These are phyloP conservation scores for Monosporascus sp. DNA, from an alignment of 2,329 filamentous ascomycete species.

Conservation along the genomic window DNA sequence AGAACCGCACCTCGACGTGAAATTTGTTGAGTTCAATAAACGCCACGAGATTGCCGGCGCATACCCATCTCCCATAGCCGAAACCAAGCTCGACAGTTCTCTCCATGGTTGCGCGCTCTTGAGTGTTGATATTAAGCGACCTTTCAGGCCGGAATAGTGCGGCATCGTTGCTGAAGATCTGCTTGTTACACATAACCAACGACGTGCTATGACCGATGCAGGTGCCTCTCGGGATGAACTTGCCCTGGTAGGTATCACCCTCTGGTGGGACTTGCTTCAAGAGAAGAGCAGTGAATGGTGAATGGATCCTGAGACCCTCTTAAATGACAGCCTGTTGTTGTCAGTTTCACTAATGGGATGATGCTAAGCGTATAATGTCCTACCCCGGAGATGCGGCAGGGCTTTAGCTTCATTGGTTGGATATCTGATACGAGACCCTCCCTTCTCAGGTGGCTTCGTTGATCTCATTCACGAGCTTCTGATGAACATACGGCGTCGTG, in stretches of 20 bases:
- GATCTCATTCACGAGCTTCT: conserved; percentile 38
- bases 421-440: conserved; percentile 22
- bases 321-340: conserved; percentile 26
- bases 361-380: neutral
- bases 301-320: conserved; percentile 30
- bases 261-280: conserved; percentile 19
- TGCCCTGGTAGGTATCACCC: conserved; percentile 22
- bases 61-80: conserved; percentile 29
- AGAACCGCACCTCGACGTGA: conserved; percentile 29
- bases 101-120: conserved; percentile 23
- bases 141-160: conserved; percentile 34
- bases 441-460: conserved; percentile 26
- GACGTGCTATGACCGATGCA: conserved; percentile 31
- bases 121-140: conserved; percentile 29
- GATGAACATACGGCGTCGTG: conserved; percentile 37
- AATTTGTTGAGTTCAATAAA: conserved; percentile 35
- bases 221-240: conserved; percentile 32
- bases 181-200: conserved; percentile 25
- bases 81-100: conserved; percentile 30
- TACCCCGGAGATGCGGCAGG: conserved; percentile 25
- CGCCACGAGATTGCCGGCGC: conserved; percentile 34
- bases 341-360: neutral
- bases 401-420: conserved; percentile 20
- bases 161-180: conserved; percentile 26
- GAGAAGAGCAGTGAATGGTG: conserved; percentile 22